Conservation (phyloP, 352 stramenopile genomes). For the Nothophytophthora sp. region DNA sequence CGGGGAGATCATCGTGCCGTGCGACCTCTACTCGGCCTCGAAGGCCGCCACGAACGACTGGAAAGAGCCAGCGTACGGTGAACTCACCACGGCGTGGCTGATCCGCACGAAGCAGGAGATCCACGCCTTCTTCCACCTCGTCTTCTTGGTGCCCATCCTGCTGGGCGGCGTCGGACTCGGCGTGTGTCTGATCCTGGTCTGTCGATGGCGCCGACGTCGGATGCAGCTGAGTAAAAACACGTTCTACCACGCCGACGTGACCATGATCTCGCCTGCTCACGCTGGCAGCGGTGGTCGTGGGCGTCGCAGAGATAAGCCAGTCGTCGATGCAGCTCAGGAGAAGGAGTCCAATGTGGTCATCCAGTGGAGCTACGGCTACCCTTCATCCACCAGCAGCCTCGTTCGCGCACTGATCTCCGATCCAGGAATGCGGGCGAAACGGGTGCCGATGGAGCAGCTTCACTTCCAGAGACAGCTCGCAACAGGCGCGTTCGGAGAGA, state of each 20-base stretch:
- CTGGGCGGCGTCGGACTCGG: neutral
- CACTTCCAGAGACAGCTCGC: conserved; percentile 37
- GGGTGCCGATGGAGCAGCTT: conserved; percentile 45
- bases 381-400: conserved; percentile 4
- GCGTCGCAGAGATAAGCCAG: too few species aligned
- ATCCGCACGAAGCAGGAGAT: conserved; percentile 2
- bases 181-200: neutral
- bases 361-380: conserved; percentile 4
- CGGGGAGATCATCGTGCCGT: conserved; percentile 15
- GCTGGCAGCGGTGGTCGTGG: neutral
- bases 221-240: neutral
- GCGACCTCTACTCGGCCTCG: conserved; percentile 1
- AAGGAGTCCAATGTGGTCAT: conserved; percentile 17
- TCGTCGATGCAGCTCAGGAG: conserved; percentile 16
- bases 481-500: conserved; percentile 53
- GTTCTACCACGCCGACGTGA: neutral
- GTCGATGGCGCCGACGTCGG: neutral
- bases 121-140: neutral
- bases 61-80: conserved; percentile 7
- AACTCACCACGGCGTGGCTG: conserved; percentile 18
- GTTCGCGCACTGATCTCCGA: conserved; percentile 32
- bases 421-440: conserved; percentile 28
- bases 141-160: conserved; percentile 3
- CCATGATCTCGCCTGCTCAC: neutral
- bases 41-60: conserved; percentile 5